Conservation (phyloP, 768 basidiomycete genomes). For the Russula lepida region DNA sequence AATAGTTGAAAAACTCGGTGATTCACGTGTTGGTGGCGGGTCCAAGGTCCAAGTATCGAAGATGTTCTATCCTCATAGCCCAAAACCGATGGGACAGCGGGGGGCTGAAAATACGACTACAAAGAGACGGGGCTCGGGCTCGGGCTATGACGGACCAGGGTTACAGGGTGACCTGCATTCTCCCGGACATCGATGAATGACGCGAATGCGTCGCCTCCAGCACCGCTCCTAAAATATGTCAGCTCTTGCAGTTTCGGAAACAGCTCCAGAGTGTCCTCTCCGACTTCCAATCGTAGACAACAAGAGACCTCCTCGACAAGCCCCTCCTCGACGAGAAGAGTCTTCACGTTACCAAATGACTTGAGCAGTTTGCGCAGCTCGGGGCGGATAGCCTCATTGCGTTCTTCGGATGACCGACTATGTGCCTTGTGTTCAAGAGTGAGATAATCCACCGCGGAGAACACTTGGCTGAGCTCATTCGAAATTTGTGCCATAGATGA, state of each 20-base stretch:
- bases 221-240: not conserved
- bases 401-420: not conserved
- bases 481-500: not conserved
- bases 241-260: not conserved
- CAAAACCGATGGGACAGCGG: not conserved
- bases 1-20: no score
- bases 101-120: no score
- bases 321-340: not conserved
- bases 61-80: no score
- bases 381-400: not conserved
- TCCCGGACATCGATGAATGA: slow-evolving; percentile 17
- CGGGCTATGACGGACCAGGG: not conserved
- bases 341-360: not conserved
- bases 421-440: not conserved
- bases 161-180: not conserved
- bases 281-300: not conserved
- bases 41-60: no score
- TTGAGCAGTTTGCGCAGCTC: not conserved
- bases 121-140: no score
- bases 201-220: not conserved
- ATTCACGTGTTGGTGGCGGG: no score
- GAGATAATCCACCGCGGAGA: not conserved
- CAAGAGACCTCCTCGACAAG: not conserved
- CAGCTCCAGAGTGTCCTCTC: not conserved
- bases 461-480: not conserved